Conservation (phyloP, 2,329 filamentous ascomycete genomes). For the Aspergillus ibericus region DNA sequence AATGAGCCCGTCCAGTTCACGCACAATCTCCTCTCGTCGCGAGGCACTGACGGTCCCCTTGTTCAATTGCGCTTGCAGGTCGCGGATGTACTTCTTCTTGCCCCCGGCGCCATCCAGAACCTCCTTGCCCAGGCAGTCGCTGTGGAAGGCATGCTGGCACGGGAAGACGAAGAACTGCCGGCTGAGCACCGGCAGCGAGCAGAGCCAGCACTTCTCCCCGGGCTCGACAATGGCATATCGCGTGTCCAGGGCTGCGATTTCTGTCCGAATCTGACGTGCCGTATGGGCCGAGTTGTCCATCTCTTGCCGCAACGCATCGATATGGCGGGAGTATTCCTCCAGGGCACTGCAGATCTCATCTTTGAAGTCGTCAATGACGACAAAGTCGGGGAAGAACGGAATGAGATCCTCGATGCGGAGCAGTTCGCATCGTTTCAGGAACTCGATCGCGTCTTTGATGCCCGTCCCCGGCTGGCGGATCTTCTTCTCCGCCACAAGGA, state of each 20-base stretch:
- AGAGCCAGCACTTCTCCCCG: constrained; percentile 90
- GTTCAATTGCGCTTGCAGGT: constrained; percentile 80
- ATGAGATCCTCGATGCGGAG: constrained; percentile 95
- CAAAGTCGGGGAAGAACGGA: constrained; percentile 97
- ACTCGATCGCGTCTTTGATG: constrained; percentile 91
- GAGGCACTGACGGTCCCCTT: constrained; percentile 69
- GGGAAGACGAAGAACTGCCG: constrained; percentile 98
- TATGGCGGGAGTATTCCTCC: constrained; percentile 89
- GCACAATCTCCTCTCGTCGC: constrained; percentile 77
- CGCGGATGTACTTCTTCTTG: constrained; percentile 75
- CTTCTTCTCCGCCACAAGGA: constrained; percentile 90
- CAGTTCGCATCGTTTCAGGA: constrained; percentile 85
- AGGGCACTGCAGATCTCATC: constrained; percentile 94
- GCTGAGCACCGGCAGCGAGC: constrained; percentile 79
- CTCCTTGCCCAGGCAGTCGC: constrained; percentile 83
- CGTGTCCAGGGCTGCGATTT: constrained; percentile 81
- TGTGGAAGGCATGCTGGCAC: constrained; percentile 97
- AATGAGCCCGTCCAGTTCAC: constrained; percentile 87
- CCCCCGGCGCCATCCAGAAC: constrained; percentile 81
- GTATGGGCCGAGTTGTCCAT: constrained; percentile 95
- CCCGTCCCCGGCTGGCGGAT: constrained; percentile 76
- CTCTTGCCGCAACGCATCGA: constrained; percentile 82
- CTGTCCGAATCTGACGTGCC: constrained; percentile 83
- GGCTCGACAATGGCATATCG: constrained; percentile 96
- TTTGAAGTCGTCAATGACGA: constrained; percentile 98